These are phyloP conservation scores for Calocybe cyanea DNA, from an alignment of 768 basidiomycete genomes.

Conservation along the genomic window DNA sequence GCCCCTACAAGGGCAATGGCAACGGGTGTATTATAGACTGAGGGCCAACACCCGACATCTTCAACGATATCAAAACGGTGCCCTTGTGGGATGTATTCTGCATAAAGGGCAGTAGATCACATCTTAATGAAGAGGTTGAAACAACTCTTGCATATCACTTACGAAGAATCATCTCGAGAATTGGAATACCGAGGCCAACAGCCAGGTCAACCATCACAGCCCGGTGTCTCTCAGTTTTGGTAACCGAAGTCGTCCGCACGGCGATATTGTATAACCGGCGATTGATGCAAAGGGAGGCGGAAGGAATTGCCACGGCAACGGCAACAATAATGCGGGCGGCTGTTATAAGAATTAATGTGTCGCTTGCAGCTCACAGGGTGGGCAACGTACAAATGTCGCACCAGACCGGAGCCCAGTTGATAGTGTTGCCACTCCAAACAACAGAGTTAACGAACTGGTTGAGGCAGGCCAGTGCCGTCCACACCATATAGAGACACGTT, in stretches of 20 bases:
- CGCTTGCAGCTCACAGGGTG: background rate
- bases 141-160: constrained; percentile 14
- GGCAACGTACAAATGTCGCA: constrained; percentile 58
- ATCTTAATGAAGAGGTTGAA: background rate
- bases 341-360: background rate
- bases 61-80: constrained; percentile 46
- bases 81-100: constrained; percentile 45
- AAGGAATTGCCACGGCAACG: background rate
- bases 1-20: constrained; percentile 30
- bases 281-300: constrained; percentile 8
- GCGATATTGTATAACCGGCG: constrained; percentile 7
- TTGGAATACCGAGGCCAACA: constrained; percentile 44
- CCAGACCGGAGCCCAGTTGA: constrained; percentile 48
- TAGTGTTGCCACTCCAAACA: constrained; percentile 42
- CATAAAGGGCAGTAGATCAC: background rate
- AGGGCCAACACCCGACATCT: constrained; percentile 42
- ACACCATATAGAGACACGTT: constrained; percentile 43
- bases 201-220: constrained; percentile 39
- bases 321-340: constrained; percentile 6
- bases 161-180: constrained; percentile 44
- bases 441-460: constrained; percentile 48
- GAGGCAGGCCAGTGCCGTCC: constrained; percentile 38
- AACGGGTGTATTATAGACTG: constrained; percentile 30
- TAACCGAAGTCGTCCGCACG: background rate
- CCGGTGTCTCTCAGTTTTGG: constrained; percentile 4